Conservation (phyloP, 768 basidiomycete genomes). For the Omphalotus guepiniiformis region DNA sequence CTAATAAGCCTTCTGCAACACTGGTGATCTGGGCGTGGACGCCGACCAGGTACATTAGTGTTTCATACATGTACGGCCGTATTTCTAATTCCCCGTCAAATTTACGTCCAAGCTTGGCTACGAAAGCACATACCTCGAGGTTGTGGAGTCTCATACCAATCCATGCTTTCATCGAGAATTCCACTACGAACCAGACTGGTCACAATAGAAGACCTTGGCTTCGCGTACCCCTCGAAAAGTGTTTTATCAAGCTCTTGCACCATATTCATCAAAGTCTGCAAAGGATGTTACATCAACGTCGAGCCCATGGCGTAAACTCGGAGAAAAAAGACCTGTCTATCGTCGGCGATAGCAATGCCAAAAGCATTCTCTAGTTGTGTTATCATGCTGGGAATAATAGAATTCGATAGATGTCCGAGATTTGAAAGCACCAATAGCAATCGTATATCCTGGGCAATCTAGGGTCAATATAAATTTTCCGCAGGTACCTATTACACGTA, state of each 20-base stretch:
- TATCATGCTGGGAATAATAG: slow-evolving; percentile 75
- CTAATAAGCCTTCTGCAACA: slow-evolving; percentile 73
- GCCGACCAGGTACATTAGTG: slow-evolving; percentile 82
- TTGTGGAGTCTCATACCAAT: slow-evolving; percentile 93
- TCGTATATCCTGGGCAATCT: slow-evolving; percentile 66
- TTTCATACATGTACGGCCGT: slow-evolving; percentile 89
- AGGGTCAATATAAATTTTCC: slow-evolving; percentile 1
- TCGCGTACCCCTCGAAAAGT: slow-evolving; percentile 84
- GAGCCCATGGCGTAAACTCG: too few species aligned
- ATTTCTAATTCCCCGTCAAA: slow-evolving; percentile 52
- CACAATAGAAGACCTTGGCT: slow-evolving; percentile 71
- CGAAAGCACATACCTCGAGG: slow-evolving; percentile 64
- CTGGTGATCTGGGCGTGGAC: slow-evolving; percentile 89
- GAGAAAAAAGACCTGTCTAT: slow-evolving; percentile 52
- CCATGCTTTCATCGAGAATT: slow-evolving; percentile 75
- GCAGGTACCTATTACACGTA: slow-evolving; percentile 20
- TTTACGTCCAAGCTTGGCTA: slow-evolving; percentile 1
- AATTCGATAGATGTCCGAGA: slow-evolving; percentile 67
- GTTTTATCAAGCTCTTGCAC: slow-evolving; percentile 83
- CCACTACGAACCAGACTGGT: slow-evolving; percentile 70
- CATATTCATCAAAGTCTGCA: slow-evolving; percentile 68
- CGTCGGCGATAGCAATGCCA: slow-evolving; percentile 64
- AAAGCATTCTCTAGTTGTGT: slow-evolving; percentile 75
- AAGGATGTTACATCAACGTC: too few species aligned
- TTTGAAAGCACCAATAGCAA: slow-evolving; percentile 88